A percentile compares a stretch with the other conserved stretches of the same genome.
phyloP scores from a whole-genome alignment of 2,329 filamentous ascomycete genomes.

The Cladophialophora exuberans region DNA sequence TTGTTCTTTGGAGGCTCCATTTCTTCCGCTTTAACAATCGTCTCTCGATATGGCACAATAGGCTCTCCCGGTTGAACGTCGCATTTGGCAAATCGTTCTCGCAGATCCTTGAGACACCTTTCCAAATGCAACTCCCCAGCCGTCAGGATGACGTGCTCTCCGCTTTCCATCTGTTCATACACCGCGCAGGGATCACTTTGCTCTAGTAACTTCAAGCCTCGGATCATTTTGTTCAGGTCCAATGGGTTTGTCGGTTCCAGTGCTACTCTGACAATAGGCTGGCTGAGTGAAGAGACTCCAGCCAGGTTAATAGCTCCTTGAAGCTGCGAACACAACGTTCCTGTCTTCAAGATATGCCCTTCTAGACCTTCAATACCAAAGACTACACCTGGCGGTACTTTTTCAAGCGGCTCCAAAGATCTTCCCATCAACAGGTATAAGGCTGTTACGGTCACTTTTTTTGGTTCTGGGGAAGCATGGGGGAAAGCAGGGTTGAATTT shows the following conservation, averaged over 20 bases:
- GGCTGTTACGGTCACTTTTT: constrained; percentile 81
- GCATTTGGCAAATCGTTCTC: constrained; percentile 89
- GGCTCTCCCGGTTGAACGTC: constrained; percentile 93
- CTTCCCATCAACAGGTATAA: constrained; percentile 97
- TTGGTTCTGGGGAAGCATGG: constrained; percentile 70
- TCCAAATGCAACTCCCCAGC: constrained; percentile 94
- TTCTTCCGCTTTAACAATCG: constrained; percentile 82
- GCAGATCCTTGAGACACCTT: constrained; percentile 87
- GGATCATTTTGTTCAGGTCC: constrained; percentile 93
- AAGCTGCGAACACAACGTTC: constrained; percentile 85
- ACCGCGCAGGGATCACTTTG: constrained; percentile 95
- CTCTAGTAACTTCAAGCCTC: constrained; percentile 80
- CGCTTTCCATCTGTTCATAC: constrained; percentile 89
- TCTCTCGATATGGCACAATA: constrained; percentile 94
- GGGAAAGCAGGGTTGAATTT: constrained; percentile 87
- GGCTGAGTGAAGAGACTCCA: constrained; percentile 76
- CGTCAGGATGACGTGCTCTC: constrained; percentile 92
- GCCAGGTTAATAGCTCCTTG: constrained; percentile 89
- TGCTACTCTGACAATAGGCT: constrained; percentile 93
- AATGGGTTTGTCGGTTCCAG: constrained; percentile 90
- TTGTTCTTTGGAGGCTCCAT: constrained; percentile 89
- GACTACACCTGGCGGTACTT: constrained; percentile 89
- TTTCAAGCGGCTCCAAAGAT: constrained; percentile 77
- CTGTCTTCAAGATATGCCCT: constrained; percentile 92
- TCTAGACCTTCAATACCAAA: constrained; percentile 94